Conservation (phyloP, 1,139 yeast genomes). For the Taiozyma sp. region DNA sequence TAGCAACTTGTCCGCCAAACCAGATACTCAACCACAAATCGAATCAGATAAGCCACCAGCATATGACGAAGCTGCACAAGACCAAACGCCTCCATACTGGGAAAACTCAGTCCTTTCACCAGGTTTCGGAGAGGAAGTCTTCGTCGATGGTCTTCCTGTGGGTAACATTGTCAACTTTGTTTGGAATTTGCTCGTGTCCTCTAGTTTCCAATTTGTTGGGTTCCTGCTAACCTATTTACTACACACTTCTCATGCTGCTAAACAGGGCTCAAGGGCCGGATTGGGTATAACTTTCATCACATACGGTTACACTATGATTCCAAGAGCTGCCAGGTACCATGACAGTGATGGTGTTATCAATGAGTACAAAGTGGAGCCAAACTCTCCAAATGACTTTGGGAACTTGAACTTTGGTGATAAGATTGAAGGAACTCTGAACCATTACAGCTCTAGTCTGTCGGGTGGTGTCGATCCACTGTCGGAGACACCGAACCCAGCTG, state of each 20-base stretch:
- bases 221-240: slow-evolving; percentile 83
- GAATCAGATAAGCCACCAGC: slow-evolving; percentile 70
- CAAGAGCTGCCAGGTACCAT: slow-evolving; percentile 26
- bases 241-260: slow-evolving; percentile 97
- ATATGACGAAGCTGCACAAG: slow-evolving; percentile 94
- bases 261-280: slow-evolving; percentile 93
- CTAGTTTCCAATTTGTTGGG: slow-evolving; percentile 91
- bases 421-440: slow-evolving; percentile 42
- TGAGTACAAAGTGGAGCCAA: slow-evolving; percentile 40
- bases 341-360: slow-evolving; percentile 29
- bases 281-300: slow-evolving; percentile 79
- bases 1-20: slow-evolving; percentile 84
- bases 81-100: slow-evolving; percentile 96
- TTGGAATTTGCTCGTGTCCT: slow-evolving; percentile 86
- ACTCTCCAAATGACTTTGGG: slow-evolving; percentile 45
- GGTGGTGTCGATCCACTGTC: slow-evolving; percentile 31
- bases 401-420: slow-evolving; percentile 21
- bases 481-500: slow-evolving; percentile 26
- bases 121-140: slow-evolving; percentile 79
- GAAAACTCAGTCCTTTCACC: slow-evolving; percentile 84
- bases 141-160: slow-evolving; percentile 95
- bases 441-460: slow-evolving; percentile 37
- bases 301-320: slow-evolving; percentile 69
- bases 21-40: slow-evolving; percentile 41
- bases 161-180: slow-evolving; percentile 82